A percentile compares a stretch with the other conserved stretches of the same genome.
Conservation (phyloP, 2,329 filamentous ascomycete species). For the Blastomyces emzantsi region DNA sequence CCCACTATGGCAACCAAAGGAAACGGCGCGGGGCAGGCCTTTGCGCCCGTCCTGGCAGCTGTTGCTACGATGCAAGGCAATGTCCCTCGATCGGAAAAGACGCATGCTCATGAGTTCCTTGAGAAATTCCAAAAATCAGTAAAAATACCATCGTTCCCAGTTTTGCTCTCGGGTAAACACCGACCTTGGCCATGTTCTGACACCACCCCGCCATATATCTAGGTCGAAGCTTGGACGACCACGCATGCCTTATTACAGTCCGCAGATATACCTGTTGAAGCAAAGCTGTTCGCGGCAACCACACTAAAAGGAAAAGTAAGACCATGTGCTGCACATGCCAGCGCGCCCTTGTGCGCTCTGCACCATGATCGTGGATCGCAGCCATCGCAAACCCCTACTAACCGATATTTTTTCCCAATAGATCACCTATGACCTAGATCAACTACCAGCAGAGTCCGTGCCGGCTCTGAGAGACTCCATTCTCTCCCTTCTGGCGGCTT, state of each 20-base stretch:
- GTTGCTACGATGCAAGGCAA: constrained; percentile 84
- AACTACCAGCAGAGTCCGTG: constrained; percentile 68
- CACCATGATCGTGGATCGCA: too few relatives aligned
- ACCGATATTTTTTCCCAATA: constrained; percentile 33
- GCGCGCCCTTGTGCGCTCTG: not conserved
- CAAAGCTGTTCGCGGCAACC: constrained; percentile 90
- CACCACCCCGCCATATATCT: constrained; percentile 8
- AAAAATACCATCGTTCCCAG: constrained; percentile 26
- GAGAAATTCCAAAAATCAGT: constrained; percentile 98
- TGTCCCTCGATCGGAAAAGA: constrained; percentile 72
- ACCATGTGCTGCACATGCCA: constrained; percentile 9
- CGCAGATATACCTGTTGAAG: constrained; percentile 60
- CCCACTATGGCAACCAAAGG: constrained; percentile 58
- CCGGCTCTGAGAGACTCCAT: constrained; percentile 74
- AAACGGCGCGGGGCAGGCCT: constrained; percentile 56
- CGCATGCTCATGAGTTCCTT: constrained; percentile 81
- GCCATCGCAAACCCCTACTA: not conserved
- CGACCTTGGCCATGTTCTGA: constrained; percentile 14
- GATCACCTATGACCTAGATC: constrained; percentile 94
- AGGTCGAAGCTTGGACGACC: constrained; percentile 86
- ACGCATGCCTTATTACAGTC: constrained; percentile 82
- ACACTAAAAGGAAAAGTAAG: constrained; percentile 95
- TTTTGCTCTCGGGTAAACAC: constrained; percentile 1
- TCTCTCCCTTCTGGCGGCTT: constrained; percentile 69
- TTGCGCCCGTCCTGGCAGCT: constrained; percentile 76